phyloP scores from a whole-genome alignment of 495 filamentous ascomycete genomes.

The Penicillium robsamsonii region DNA sequence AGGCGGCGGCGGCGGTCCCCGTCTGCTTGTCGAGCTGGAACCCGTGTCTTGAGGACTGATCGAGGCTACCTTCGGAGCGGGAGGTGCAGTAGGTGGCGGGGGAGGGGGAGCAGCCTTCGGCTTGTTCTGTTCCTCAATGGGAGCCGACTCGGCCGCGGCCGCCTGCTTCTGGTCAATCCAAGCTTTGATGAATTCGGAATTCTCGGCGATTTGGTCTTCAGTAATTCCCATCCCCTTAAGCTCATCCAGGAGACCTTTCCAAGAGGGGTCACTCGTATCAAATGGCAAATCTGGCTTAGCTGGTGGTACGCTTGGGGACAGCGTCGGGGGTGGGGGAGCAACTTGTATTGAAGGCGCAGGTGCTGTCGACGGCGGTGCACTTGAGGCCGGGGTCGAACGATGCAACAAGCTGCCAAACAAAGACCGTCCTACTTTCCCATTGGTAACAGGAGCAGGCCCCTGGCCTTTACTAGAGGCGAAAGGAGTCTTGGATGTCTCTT shows the following conservation, averaged over 20 bases:
- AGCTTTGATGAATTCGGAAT: conserved; percentile 90
- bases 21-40: conserved; percentile 56
- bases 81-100: conserved; percentile 49
- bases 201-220: conserved; percentile 86
- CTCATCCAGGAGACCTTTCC: conserved; percentile 81
- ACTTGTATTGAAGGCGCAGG: conserved; percentile 51
- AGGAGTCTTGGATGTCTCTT: conserved; percentile 72
- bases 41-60: conserved; percentile 70
- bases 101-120: conserved; percentile 57
- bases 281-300: conserved; percentile 59
- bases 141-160: conserved; percentile 33
- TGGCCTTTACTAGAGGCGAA: conserved; percentile 63
- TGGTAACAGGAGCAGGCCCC: conserved; percentile 44
- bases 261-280: conserved; percentile 78
- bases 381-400: conserved; percentile 60
- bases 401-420: conserved; percentile 70
- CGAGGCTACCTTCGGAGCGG: conserved; percentile 45
- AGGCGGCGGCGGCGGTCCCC: conserved; percentile 83
- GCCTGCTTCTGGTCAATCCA: conserved; percentile 83
- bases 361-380: conserved; percentile 41
- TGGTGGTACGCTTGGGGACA: conserved; percentile 29
- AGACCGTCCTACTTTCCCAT: conserved; percentile 52
- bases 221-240: conserved; percentile 84
- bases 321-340: conserved; percentile 39
- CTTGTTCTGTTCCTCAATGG: conserved; percentile 42